phyloP scores from a whole-genome alignment of 345 rosid species.

The Arabis alpina region DNA sequence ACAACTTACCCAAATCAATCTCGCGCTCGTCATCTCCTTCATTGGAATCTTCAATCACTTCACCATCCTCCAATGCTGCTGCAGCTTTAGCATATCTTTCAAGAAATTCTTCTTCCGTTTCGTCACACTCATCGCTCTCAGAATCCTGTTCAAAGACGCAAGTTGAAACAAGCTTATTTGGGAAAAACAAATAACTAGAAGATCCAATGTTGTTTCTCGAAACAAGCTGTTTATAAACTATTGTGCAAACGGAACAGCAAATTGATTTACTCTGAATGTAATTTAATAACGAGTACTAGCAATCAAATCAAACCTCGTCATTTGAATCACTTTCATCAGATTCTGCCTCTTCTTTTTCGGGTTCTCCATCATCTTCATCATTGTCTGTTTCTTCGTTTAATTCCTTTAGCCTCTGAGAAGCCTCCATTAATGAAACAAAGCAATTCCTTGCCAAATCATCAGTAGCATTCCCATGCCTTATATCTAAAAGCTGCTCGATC shows the following conservation, averaged over 20 bases:
- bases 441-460: slow-evolving; percentile 53
- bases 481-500: slow-evolving; percentile 61
- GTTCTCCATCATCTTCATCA: slow-evolving; percentile 55
- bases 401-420: slow-evolving; percentile 58
- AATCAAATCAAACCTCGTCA: slow-evolving; percentile 56
- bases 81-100: slow-evolving; percentile 89
- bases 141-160: slow-evolving; percentile 62
- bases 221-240: not conserved
- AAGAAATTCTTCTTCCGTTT: slow-evolving; percentile 83
- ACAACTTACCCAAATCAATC: slow-evolving; percentile 62
- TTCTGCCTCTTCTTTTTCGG: slow-evolving; percentile 51
- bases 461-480: slow-evolving; percentile 43
- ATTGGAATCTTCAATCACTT: slow-evolving; percentile 69
- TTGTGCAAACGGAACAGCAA: slow-evolving; percentile 10
- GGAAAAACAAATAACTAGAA: slow-evolving; percentile 11
- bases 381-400: slow-evolving; percentile 61
- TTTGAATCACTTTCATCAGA: slow-evolving; percentile 52
- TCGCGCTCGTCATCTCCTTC: slow-evolving; percentile 67
- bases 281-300: slow-evolving; percentile 12
- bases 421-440: slow-evolving; percentile 64
- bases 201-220: slow-evolving; percentile 17
- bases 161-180: slow-evolving; percentile 13
- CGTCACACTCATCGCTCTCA: slow-evolving; percentile 72
- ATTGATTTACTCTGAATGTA: not conserved
- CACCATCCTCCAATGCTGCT: slow-evolving; percentile 54